A percentile compares a stretch with the other conserved stretches of the same genome.
phyloP scores from a whole-genome alignment of 176 grass and related monocot species.

The Elaeis guineensis region DNA sequence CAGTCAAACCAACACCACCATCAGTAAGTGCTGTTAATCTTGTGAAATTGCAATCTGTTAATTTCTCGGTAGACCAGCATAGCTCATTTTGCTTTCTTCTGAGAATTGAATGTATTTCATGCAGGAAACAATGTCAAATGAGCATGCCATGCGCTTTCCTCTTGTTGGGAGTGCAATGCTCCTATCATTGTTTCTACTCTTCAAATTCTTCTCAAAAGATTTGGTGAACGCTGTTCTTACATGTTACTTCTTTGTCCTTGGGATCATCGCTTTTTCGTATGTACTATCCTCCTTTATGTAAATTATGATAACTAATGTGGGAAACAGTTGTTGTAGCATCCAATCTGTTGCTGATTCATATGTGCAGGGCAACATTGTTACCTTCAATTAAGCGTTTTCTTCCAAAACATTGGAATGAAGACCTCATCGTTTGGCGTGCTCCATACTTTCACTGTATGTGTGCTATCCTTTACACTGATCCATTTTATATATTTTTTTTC shows the following conservation, averaged over 20 bases:
- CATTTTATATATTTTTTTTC: no score
- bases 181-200: slow-evolving; percentile 77
- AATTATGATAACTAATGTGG: no score
- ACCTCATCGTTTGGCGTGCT: slow-evolving; percentile 41
- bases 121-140: slow-evolving; percentile 94
- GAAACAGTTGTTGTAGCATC: not conserved
- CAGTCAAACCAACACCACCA: slow-evolving; percentile 74
- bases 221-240: slow-evolving; percentile 86
- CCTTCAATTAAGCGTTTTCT: slow-evolving; percentile 72
- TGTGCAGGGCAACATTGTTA: slow-evolving; percentile 66
- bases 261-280: slow-evolving; percentile 76
- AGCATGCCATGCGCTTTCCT: slow-evolving; percentile 94
- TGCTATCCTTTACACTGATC: not conserved
- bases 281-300: not conserved
- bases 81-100: not conserved
- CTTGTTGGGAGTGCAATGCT: slow-evolving; percentile 96
- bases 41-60: not conserved
- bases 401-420: slow-evolving; percentile 65
- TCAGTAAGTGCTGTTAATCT: slow-evolving; percentile 39
- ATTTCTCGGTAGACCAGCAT: not conserved
- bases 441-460: slow-evolving; percentile 63
- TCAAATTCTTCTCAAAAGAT: slow-evolving; percentile 93
- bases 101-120: slow-evolving; percentile 1
- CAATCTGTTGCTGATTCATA: not conserved
- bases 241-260: slow-evolving; percentile 93